Percentiles rank a stretch among this genome's conserved stretches.
These are phyloP conservation scores for Davidsoniella neocaledoniae DNA, from an alignment of 2,329 filamentous ascomycete genomes.

Conservation along the genomic window DNA sequence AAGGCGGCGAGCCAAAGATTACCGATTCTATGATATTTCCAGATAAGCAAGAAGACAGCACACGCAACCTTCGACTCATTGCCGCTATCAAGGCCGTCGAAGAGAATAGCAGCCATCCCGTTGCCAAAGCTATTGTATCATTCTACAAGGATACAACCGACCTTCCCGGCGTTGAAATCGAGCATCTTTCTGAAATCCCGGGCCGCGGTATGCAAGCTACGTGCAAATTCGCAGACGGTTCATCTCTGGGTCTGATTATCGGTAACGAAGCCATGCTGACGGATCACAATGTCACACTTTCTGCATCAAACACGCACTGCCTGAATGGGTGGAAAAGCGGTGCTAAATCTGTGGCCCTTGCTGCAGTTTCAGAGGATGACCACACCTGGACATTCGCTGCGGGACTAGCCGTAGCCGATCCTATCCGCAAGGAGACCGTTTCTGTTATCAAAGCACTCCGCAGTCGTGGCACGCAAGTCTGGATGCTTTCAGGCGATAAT, in stretches of 20 bases:
- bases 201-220: conserved; percentile 53
- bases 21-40: conserved; percentile 34
- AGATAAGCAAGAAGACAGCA: conserved; percentile 14
- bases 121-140: conserved; percentile 51
- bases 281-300: conserved; percentile 27
- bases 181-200: conserved; percentile 45
- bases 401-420: conserved; percentile 63
- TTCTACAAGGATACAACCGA: conserved; percentile 35
- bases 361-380: conserved; percentile 20
- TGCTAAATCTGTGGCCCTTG: conserved; percentile 47
- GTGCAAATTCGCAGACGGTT: not conserved
- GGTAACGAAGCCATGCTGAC: conserved; percentile 58
- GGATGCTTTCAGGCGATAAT: conserved; percentile 91
- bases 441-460: conserved; percentile 48
- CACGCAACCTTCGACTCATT: conserved; percentile 21
- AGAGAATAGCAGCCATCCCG: conserved; percentile 56
- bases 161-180: conserved; percentile 18
- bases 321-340: conserved; percentile 42
- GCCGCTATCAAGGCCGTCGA: conserved; percentile 45
- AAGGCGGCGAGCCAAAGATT: conserved; percentile 54
- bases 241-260: conserved; percentile 32
- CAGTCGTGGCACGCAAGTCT: conserved; percentile 52
- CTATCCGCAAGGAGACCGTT: conserved; percentile 56
- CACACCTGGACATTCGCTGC: conserved; percentile 38
- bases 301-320: conserved; percentile 19